Percentiles rank a stretch among this genome's conserved stretches.
phyloP scores from a whole-genome alignment of 305 asterid genomes.

The Fraxinus velutina region DNA sequence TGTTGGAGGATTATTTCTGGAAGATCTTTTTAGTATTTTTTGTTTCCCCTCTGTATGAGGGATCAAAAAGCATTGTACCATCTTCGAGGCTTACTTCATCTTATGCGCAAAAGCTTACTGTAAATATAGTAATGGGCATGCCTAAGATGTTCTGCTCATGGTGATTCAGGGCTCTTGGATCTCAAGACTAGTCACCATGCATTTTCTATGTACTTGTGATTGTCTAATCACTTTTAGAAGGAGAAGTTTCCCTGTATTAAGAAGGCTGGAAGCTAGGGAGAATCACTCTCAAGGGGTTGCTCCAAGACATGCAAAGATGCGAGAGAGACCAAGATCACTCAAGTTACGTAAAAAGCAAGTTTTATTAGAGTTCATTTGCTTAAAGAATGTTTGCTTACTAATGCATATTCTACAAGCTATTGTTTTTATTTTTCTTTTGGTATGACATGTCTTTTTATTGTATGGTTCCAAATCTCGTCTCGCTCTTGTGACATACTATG shows the following conservation, averaged over 20 bases:
- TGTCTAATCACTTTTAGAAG: conserved; percentile 67
- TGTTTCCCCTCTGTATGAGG: conserved; percentile 79
- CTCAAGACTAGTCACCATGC: conserved; percentile 89
- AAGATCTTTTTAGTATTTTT: conserved; percentile 75
- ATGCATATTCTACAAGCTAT: background rate
- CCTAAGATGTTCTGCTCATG: conserved; percentile 65
- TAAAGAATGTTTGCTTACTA: background rate
- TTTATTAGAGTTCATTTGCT: background rate
- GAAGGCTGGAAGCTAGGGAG: conserved; percentile 73
- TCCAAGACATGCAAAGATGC: conserved; percentile 2
- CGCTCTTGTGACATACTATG: background rate
- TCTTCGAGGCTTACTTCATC: conserved; percentile 68
- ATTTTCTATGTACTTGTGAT: conserved; percentile 80
- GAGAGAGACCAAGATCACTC: conserved; percentile 30
- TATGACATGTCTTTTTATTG: no score
- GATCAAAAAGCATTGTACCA: conserved; percentile 91
- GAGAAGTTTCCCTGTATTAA: conserved; percentile 61
- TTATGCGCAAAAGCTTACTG: conserved; percentile 65
- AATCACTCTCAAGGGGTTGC: conserved; percentile 59
- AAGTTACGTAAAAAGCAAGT: conserved; percentile 40
- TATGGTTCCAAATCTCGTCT: no score
- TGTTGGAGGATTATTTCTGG: conserved; percentile 61
- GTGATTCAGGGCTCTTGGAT: conserved; percentile 83
- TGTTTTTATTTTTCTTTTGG: background rate
- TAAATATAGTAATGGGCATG: conserved; percentile 77